phyloP scores from a whole-genome alignment of 345 rosid species.

The Linum tenue region DNA sequence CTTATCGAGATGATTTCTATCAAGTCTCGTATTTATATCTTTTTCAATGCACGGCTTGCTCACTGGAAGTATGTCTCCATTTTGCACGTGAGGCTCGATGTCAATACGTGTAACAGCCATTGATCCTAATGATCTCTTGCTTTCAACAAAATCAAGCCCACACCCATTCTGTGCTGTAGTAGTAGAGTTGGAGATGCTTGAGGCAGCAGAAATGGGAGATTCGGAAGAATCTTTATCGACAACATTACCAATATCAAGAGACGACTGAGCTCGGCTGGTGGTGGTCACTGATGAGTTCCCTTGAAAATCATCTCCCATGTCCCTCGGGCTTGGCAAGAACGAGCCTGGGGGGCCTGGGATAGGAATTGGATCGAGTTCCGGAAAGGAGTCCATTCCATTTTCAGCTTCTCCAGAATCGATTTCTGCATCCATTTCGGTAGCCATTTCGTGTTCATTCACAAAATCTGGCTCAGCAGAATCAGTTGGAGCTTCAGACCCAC shows the following conservation, averaged over 20 bases:
- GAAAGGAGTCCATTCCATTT: constrained; percentile 39
- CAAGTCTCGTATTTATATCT: constrained; percentile 29
- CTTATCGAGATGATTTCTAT: constrained; percentile 30
- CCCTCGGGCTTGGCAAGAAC: constrained; percentile 90
- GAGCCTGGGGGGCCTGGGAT: constrained; percentile 99
- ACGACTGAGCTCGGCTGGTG: constrained; percentile 63
- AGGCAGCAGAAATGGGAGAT: constrained; percentile 75
- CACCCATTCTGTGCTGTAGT: constrained; percentile 19
- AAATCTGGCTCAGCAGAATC: constrained; percentile 22
- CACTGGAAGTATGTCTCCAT: constrained; percentile 8
- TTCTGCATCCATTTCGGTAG: constrained; percentile 21
- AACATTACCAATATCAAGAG: constrained; percentile 59
- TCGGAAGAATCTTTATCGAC: constrained; percentile 73
- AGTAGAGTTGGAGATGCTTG: constrained; percentile 61
- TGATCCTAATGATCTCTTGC: constrained; percentile 26
- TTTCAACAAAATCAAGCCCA: constrained; percentile 30
- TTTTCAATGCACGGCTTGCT: constrained; percentile 21
- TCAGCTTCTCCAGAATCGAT: constrained; percentile 37
- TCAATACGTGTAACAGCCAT: constrained; percentile 13
- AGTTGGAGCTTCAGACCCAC: constrained; percentile 25
- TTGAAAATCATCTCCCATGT: constrained; percentile 79
- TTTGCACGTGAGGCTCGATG: constrained; percentile 24
- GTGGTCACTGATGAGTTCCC: constrained; percentile 80
- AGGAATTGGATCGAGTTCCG: constrained; percentile 84
- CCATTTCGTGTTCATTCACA: constrained; percentile 34